Base-by-base conservation (phyloP, 768 basidiomycete species). In the Tricholoma sp. region DNA sequence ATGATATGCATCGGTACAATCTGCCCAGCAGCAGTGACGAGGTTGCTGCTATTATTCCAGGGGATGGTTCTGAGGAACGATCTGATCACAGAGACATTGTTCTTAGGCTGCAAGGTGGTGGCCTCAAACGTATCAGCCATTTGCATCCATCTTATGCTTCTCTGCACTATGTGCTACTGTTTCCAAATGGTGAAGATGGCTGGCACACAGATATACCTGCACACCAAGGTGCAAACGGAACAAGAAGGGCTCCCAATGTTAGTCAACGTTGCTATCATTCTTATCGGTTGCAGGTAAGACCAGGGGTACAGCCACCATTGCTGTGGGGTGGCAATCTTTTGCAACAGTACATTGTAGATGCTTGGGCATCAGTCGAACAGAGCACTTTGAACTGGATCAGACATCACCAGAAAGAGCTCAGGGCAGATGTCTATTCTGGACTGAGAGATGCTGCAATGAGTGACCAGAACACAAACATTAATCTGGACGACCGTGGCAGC, bases 281-380 rank as follows among this genome's bases (percentile, higher is more conserved):
- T 1, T 76, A 74, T 55, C 61, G 64, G 0, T 57, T 80, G 0
- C 72, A 76, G 50, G 2, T 56, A 0, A 57, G 69, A 2, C 52
- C 37, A 15, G 36, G 37, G 34, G 63, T 73, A 39, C 66, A 61
- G 24, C 10, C 41, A 4, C 65, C 65, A 54, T 47, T 79, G 8
- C 71, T 77, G 54, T 63, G 56, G 24, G 75, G 65, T 51, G 69
- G 73, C 1, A 64, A 64, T 17, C 69, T 83, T 0, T 72, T 82
- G 33, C 76, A 80, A 52, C 72, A 79, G 44, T 77, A 69, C 57
- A 49, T 77, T 34, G 73, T 75, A 45, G 78, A 83, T 69, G 63
- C 58, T 1, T 83, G 71, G 73, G 78, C 80, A 12, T 63, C 68
- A 0, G 62, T 71, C 24, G 78, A 83, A 2, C 77, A 80, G 24